phyloP scores from a whole-genome alignment of 257 asterid genomes.

The Solanum sejunctum region DNA sequence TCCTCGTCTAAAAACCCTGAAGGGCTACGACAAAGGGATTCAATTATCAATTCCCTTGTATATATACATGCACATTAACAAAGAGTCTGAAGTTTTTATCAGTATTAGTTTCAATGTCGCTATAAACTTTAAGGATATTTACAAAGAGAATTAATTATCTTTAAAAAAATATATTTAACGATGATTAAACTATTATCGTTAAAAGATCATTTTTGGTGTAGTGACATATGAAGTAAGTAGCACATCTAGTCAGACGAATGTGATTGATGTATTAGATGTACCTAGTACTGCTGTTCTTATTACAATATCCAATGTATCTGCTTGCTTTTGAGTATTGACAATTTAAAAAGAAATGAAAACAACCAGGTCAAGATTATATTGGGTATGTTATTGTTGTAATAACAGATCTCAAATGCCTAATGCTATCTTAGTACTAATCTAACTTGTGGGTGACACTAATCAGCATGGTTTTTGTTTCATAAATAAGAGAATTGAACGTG shows the following conservation, averaged over 20 bases:
- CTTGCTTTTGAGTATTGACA: neutral
- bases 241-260: neutral
- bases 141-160: too few species aligned
- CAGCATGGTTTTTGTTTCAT: neutral
- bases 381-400: neutral
- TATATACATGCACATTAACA: neutral
- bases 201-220: too few species aligned
- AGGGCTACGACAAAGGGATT: neutral
- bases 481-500: neutral
- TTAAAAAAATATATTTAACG: too few species aligned
- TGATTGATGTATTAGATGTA: neutral
- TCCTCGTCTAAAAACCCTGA: too few species aligned
- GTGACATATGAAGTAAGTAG: neutral
- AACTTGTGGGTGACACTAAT: neutral
- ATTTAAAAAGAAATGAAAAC: neutral
- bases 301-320: neutral
- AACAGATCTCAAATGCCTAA: neutral
- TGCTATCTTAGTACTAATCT: neutral
- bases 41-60: neutral
- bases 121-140: too few species aligned
- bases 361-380: neutral
- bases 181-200: too few species aligned
- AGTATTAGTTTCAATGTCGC: too few species aligned
- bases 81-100: too few species aligned
- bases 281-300: neutral